Conservation (phyloP, 2,329 filamentous ascomycete species). For the Penicillium italicum region DNA sequence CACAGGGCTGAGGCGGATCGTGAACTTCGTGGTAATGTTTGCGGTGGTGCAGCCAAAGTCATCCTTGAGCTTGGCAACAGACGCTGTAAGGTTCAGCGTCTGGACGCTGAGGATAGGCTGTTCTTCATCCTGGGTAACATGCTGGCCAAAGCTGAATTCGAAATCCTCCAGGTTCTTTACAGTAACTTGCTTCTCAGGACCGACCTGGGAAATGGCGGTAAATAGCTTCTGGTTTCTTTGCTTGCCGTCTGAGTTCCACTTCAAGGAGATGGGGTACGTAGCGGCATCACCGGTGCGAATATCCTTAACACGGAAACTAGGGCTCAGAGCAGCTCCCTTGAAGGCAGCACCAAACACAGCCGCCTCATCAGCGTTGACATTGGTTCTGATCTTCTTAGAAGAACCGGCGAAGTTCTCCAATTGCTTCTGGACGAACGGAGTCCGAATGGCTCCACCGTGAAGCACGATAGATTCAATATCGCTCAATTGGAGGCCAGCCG, state of each 20-base stretch:
- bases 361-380: conserved; percentile 95
- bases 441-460: conserved; percentile 84
- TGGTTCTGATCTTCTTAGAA: conserved; percentile 77
- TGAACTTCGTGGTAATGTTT: conserved; percentile 77
- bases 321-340: conserved; percentile 85
- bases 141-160: conserved; percentile 73
- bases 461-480: conserved; percentile 90
- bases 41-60: conserved; percentile 72
- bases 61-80: conserved; percentile 72
- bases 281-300: conserved; percentile 78
- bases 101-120: conserved; percentile 63
- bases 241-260: conserved; percentile 70
- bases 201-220: conserved; percentile 70
- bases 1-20: conserved; percentile 65
- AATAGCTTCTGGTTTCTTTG: conserved; percentile 78
- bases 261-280: conserved; percentile 69
- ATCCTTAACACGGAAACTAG: conserved; percentile 96
- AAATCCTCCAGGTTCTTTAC: conserved; percentile 83
- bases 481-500: conserved; percentile 66
- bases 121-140: conserved; percentile 43
- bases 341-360: conserved; percentile 95
- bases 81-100: conserved; percentile 81
- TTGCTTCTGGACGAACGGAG: conserved; percentile 88
- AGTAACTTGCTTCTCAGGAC: conserved; percentile 76
- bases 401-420: conserved; percentile 72